Percentiles rank a stretch among this genome's conserved stretches.
Conservation (phyloP, 495 filamentous ascomycete genomes). For the Durotheca rogersii region DNA sequence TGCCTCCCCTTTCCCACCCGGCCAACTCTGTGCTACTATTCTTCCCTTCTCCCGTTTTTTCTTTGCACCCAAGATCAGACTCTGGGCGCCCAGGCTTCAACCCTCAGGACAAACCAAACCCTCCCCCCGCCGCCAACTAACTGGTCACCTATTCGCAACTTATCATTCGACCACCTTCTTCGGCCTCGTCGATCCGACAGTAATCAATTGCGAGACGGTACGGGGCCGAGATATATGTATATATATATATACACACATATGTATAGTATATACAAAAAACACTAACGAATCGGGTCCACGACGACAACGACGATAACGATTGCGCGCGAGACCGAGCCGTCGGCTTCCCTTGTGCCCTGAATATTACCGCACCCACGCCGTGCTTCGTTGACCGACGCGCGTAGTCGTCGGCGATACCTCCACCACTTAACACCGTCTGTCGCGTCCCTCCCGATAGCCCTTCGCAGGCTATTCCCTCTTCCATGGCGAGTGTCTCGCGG, state of each 20-base stretch:
- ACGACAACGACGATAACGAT: not conserved
- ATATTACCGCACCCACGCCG: conserved; percentile 16
- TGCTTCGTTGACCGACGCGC: conserved; percentile 4
- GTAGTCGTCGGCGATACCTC: not conserved
- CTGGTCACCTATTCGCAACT: not conserved
- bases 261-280: not conserved
- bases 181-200: not conserved
- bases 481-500: conserved; percentile 35
- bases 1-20: conserved; percentile 14
- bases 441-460: conserved; percentile 24
- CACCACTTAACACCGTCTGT: conserved; percentile 14
- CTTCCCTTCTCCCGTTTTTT: conserved; percentile 33
- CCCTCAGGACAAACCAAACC: conserved; percentile 13
- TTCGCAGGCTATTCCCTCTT: conserved; percentile 27
- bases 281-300: not conserved
- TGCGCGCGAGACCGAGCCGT: not conserved
- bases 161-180: not conserved
- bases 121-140: conserved; percentile 13
- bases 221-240: not conserved
- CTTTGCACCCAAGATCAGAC: conserved; percentile 24
- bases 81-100: conserved; percentile 37
- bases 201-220: not conserved
- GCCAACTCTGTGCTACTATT: conserved; percentile 21
- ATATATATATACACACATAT: not conserved
- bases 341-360: conserved; percentile 3